Base-by-base conservation (phyloP, 331 rosid species). In the Acacia pycnantha region DNA sequence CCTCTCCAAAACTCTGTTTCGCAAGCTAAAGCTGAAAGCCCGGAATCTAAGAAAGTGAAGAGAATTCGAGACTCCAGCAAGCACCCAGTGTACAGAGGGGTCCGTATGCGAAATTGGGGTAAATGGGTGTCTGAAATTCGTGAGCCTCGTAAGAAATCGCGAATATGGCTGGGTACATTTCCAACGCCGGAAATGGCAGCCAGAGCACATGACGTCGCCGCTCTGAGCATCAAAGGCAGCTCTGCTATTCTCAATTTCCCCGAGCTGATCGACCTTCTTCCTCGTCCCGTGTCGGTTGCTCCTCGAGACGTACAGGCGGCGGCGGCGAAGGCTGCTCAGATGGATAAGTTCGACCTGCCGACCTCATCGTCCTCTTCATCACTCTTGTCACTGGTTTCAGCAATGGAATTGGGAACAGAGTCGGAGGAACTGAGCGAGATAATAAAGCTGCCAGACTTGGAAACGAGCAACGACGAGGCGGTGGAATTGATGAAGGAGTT, bases 191-290 rank as follows among this genome's bases (percentile, higher is more conserved):
- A 92, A 81, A 92, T 92, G 97, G 97, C 97, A 0, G 97, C 94
- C 6, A 50, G 97, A 37, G 94, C 97, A 0, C 97, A 92, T 67
- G 97, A 92, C 79, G 93, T 91, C 11, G 95, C 97, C 1, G 81
- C 94, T 18, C 1, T 92, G 4, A 87, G 92, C 85, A 91, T 95
- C 78, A 95, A 95, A 62, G 98, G 99, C 1, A 76, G 53, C 66
- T 77, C 91, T 0, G 94, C 99, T 21, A 90, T 88, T 19, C 99
- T 95, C 72, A 95, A 95, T 75, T 95, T 93, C 80, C 99, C 99
- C 0, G 90, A 93, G 37, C 85, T 95, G 1, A 88, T 82, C 0
- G 11, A 84, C 81, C 85, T 48, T 2, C 93, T 95, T 14, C 99
- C 99, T 3, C 97, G 97, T 14, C 99, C 98, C 0, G 89, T 24